Evolutionary conservation across 805 yeast species (phyloP), one percentile per base, ranked within the genome.

Genomic region (Candida vartiovaarae): DNA sequence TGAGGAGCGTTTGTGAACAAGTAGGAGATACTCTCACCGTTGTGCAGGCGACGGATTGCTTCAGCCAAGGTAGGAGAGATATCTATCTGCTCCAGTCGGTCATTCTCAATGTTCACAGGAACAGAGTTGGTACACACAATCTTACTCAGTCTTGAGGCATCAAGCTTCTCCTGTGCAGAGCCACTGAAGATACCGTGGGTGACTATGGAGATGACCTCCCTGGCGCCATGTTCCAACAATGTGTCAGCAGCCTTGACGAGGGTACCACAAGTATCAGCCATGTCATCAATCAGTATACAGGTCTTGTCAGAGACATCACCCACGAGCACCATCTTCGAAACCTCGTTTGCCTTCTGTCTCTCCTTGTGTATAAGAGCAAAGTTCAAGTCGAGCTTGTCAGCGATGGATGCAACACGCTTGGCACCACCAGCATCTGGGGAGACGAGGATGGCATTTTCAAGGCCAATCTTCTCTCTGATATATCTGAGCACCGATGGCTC

Each of bases 351-450:
- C 59, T 84, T 79, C 39, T 87, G 91, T 60, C 99, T 79, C 69
- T 91, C 99, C 64, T 91, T 91, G 68, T 91, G 99, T 56, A 91
- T 93, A 61, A 91, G 77, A 1, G 99, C 98, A 67, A 91, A 91
- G 62, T 84, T 88, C 54, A 91, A 75, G 57, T 93, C 98, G 52
- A 93, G 71, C 56, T 84, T 79, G 59, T 91, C 98, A 10, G 98
- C 98, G 41, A 91, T 70, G 5, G 90, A 81, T 2, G 98, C 98
- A 27, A 90, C 99, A 53, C 99, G 77, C 65, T 91, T 91, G 43
- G 98, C 98, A 47, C 99, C 99, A 55, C 99, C 99, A 3, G 99
- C 99, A 68, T 91, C 99, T 3, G 99, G 99, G 4, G 96, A 88
- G 9, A 91, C 95, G 43, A 91, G 78, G 41, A 89, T 86, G 8